A percentile compares a stretch with the other conserved stretches of the same genome.
Evolutionary conservation across 2,329 filamentous ascomycete species (phyloP).

Genomic region (Xylogone sp.): DNA sequence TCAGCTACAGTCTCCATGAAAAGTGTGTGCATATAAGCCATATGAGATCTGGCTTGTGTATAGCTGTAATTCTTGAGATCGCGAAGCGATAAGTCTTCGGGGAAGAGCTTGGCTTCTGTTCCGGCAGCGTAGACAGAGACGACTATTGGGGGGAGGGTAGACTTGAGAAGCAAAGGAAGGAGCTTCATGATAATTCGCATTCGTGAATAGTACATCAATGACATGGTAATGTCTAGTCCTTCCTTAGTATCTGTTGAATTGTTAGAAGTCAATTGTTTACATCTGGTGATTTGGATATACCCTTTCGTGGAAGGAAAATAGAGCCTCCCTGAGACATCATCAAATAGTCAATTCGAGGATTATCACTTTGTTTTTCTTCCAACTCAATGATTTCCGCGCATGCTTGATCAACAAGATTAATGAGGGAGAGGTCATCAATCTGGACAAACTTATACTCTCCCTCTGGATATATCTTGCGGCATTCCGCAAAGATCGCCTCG

Average conservation of each 20-base stretch:
- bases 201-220: constrained; percentile 29
- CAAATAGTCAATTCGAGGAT: not conserved
- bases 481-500: constrained; percentile 23
- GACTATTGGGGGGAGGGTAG: constrained; percentile 15
- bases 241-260: constrained; percentile 25
- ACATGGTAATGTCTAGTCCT: constrained; percentile 25
- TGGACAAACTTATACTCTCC: constrained; percentile 30
- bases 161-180: constrained; percentile 22
- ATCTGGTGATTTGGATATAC: too few relatives aligned
- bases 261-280: not conserved
- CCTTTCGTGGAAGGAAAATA: too few relatives aligned
- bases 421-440: constrained; percentile 25
- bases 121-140: constrained; percentile 31
- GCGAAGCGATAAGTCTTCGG: constrained; percentile 26
- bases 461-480: constrained; percentile 22
- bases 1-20: constrained; percentile 27
- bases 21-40: constrained; percentile 29
- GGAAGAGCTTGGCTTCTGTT: constrained; percentile 23
- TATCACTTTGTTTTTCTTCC: constrained; percentile 15
- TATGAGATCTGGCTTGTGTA: constrained; percentile 23
- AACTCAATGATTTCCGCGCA: constrained; percentile 21
- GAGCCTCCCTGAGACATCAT: too few relatives aligned
- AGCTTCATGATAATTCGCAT: constrained; percentile 25
- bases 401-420: constrained; percentile 29
- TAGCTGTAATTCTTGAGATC: constrained; percentile 21